Base-by-base conservation (phyloP, 108 stramenopile species). In the Skeletonema grethae region DNA sequence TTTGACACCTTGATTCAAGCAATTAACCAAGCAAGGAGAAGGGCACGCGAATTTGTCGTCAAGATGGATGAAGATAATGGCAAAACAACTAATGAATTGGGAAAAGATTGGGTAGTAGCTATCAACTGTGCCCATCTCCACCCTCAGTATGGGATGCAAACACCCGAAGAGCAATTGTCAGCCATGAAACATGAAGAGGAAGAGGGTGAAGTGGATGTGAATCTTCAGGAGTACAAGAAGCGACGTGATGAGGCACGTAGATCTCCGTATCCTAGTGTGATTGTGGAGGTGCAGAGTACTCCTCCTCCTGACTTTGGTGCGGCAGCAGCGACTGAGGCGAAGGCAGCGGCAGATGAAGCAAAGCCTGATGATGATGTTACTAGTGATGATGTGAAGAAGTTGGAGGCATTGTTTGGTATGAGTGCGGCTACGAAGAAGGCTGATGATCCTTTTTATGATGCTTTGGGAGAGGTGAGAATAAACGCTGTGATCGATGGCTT, bases 91-190 rank as follows among this genome's bases (percentile, higher is more conserved):
- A 83, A 88, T 62, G 35, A 61, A 20, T 35, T 84, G 56, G 77
- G 84, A 22, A 66, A 70, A 22, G 84, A 87, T 20, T 93, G 88
- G 88, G 64, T 72, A 85, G 86, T 91, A 38, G 85, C 87, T 39
- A 86, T 95, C 77, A 95, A 89, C 67, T 89, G 90, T 56, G 91
- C 94, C 55, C 91, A 92, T 55, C 82, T 95, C 64, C 94, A 95
- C 65, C 94, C 94, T 15, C 65, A 81, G 13, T 95, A 85, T 74
- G 89, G 90, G 4, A 67, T 87, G 66, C 74, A 72, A 58, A 85
- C 88, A 9, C 76, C 86, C 11, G 77, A 85, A 75, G 76, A 91
- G 79, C 61, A 75, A 65, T 65, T 87, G n/a, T 43, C 86, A 48
- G 72, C 86, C 36, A 41, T 92, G 66, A 71, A 88, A 57, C 77